A percentile compares a stretch with the other conserved stretches of the same genome.
Conservation (phyloP, 2,329 filamentous ascomycete species). For the Pseudocercospora crystallina region DNA sequence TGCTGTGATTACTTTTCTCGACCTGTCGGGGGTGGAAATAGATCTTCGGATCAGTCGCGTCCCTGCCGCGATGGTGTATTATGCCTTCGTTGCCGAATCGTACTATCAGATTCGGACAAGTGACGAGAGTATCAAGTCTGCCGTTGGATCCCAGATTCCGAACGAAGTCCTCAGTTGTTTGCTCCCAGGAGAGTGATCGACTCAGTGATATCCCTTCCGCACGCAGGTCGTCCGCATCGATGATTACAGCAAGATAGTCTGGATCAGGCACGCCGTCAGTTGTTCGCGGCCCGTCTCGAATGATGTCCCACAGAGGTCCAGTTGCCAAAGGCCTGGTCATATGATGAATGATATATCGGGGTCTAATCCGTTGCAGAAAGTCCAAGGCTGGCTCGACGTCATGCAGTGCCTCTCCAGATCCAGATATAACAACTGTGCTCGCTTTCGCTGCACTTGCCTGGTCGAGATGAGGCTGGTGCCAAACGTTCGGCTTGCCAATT, state of each 20-base stretch:
- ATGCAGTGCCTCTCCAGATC: slow-evolving; percentile 32
- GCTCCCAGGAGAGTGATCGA: slow-evolving; percentile 35
- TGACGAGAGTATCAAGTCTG: slow-evolving; percentile 35
- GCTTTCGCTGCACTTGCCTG: slow-evolving; percentile 19
- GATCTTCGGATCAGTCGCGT: slow-evolving; percentile 35
- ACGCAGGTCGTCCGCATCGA: slow-evolving; percentile 36
- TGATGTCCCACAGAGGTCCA: slow-evolving; percentile 36
- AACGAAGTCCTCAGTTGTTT: slow-evolving; percentile 36
- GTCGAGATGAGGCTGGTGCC: slow-evolving; percentile 31
- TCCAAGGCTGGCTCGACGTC: slow-evolving; percentile 37
- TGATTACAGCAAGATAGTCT: slow-evolving; percentile 35
- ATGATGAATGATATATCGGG: slow-evolving; percentile 35
- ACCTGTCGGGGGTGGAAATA: slow-evolving; percentile 33
- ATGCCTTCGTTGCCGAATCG: slow-evolving; percentile 36
- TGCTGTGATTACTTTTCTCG: slow-evolving; percentile 21
- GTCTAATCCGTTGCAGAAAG: slow-evolving; percentile 32
- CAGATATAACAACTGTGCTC: slow-evolving; percentile 34
- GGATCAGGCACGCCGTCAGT: slow-evolving; percentile 32
- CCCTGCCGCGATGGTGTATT: slow-evolving; percentile 36
- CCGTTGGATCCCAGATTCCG: slow-evolving; percentile 37
- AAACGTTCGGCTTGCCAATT: slow-evolving; percentile 29
- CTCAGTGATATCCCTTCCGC: slow-evolving; percentile 36
- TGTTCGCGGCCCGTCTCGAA: slow-evolving; percentile 33
- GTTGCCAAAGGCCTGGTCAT: slow-evolving; percentile 35
- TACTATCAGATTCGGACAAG: slow-evolving; percentile 37